Evolutionary conservation across 495 filamentous ascomycete genomes (phyloP), one percentile per base, ranked within the genome.

Genomic region (Xanthoparmelia taractica): DNA sequence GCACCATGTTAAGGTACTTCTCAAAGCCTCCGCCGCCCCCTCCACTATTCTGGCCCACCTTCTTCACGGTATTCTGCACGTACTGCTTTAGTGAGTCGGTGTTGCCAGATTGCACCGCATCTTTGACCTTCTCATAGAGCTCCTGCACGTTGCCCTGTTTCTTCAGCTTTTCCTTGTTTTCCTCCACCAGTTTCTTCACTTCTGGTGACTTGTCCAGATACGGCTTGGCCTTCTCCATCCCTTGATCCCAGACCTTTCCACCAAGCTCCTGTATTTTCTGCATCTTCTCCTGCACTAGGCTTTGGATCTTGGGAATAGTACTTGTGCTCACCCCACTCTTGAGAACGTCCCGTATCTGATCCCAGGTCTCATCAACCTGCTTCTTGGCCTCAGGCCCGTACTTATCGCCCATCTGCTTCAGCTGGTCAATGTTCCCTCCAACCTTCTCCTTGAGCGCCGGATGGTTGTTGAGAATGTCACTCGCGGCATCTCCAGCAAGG

Each of bases 381-480:
- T 87, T 85, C 76, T 85, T 85, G 0, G 85, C 85, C 66, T 88
- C 82, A 0, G 85, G 86, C 0, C 87, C 87, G 68, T 84, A 84
- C 29, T 80, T 69, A 36, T 87, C 79, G 36, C 82, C 84, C 74
- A 87, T 78, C 65, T 84, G 69, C 76, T 86, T 87, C 50, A 89
- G 70, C 70, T 85, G 77, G 40, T 85, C 77, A 41, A 83, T 72
- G 56, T 80, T 80, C 7, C 79, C 82, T n/a, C 85, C 85, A 36
- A 90, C 70, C 74, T 84, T 82, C 69, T 88, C 80, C 75, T 87
- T 86, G 15, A 89, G 65, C 66, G 84, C 66, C 1, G 87, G 86
- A 66, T 88, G 86, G 64, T 86, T 85, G 57, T 86, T 75, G 41
- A 88, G 69, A 37, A 89, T 78, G 58, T 87, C 78, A 41, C 76